Base-by-base conservation (phyloP, 176 grass and related monocot genomes). In the Pontederia crassipes region DNA sequence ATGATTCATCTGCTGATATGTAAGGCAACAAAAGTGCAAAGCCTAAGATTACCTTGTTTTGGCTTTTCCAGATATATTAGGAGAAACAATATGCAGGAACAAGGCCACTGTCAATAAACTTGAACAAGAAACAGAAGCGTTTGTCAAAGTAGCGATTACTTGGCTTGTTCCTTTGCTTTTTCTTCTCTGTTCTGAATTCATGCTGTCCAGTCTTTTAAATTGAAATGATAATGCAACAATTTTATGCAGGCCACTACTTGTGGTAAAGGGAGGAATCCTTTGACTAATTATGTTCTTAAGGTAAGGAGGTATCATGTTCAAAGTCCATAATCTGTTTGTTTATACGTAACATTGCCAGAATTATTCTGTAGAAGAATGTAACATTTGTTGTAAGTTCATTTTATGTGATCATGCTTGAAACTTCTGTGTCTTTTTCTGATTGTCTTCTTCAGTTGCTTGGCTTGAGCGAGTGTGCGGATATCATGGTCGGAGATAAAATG, bases 271-370 rank as follows among this genome's bases (percentile, higher is more conserved):
- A 85, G 61, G 28, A 95, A 95, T 66, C 79, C 82, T 78, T 80
- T 79, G 67, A 83, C 89, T 77, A 95, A 89, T 49, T 95, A 95
- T 66, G 75, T 95, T 52, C 74, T 95, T 55, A 89, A 95, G 89
- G 89, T 78, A 85, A 67, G 47, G 32, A 32, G 32, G 32, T 17
- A 15, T 61, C 62, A 56, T 35, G 49, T 69, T 7, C 18, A 67
- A 10, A 58, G n/a, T 75, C 52, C 48, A 9, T 46, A 72, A 45
- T 65, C 52, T 63, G 20, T 80, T 52, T 40, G 54, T 49, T 69
- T 14, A 17, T 28, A 40, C 2, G 32, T 40, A 4, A 40, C 32
- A 3, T 40, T 40, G 32, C 6, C 32, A 7, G 32, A 40, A 40
- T 35, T 35, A 35, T 40, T 40, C 32, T 40, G 32, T 7, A 40